Evolutionary conservation across 2,329 filamentous ascomycete species (phyloP).

Genomic region (Aspergillus tubingensis): DNA sequence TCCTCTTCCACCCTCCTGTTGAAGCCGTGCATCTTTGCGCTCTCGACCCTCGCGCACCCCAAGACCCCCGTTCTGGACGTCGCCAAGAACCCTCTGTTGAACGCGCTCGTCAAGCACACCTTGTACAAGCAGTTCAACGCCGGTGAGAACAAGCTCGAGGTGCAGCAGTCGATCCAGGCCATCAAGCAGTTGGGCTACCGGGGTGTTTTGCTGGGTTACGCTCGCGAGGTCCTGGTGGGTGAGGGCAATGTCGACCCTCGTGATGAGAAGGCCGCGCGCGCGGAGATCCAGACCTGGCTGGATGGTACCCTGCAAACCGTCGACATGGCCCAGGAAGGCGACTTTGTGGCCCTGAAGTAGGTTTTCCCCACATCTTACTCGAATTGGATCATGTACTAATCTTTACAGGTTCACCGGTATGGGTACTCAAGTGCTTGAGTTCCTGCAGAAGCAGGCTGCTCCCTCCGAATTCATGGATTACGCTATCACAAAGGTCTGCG

Average conservation of each 20-base stretch:
- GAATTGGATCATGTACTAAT: constrained; percentile 7
- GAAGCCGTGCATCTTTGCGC: constrained; percentile 68
- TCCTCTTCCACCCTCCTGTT: constrained; percentile 59
- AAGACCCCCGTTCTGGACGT: constrained; percentile 50
- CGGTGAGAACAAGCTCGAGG: constrained; percentile 52
- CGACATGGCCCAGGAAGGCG: constrained; percentile 53
- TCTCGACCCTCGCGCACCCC: constrained; percentile 58
- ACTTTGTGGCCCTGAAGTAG: constrained; percentile 56
- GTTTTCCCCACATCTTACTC: constrained; percentile 17
- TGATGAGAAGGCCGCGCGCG: constrained; percentile 34
- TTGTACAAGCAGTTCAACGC: constrained; percentile 62
- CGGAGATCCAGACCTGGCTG: constrained; percentile 50
- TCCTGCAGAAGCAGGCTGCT: constrained; percentile 36
- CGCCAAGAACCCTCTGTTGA: constrained; percentile 50
- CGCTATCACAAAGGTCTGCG: constrained; percentile 49
- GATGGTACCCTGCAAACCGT: constrained; percentile 57
- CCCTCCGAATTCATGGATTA: constrained; percentile 45
- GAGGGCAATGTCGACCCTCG: constrained; percentile 32
- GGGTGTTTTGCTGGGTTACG: constrained; percentile 57
- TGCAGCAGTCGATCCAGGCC: constrained; percentile 47
- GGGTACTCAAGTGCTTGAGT: constrained; percentile 45
- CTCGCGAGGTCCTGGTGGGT: constrained; percentile 57
- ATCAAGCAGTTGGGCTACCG: constrained; percentile 55
- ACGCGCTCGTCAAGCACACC: constrained; percentile 48
- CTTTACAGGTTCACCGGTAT: constrained; percentile 29